Percentiles rank a stretch among this genome's conserved stretches.
Conservation (phyloP, 352 stramenopile genomes). For the Globisporangium megalacanthum region DNA sequence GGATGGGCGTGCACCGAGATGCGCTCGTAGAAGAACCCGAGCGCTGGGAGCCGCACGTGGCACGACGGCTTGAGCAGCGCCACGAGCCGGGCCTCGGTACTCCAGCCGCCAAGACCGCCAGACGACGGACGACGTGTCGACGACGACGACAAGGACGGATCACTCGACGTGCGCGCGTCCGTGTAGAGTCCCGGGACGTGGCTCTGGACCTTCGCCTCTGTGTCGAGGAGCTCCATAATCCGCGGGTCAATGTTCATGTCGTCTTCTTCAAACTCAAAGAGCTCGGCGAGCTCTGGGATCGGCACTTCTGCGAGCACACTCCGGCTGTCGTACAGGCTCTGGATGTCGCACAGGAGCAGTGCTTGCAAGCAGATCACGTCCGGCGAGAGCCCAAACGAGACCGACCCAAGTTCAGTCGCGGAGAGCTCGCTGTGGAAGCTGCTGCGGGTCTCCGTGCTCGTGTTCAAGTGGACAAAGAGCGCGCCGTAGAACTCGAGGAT, state of each 20-base stretch:
- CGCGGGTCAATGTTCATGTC: slow-evolving; percentile 48
- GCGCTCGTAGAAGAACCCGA: slow-evolving; percentile 57
- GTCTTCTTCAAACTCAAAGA: slow-evolving; percentile 79
- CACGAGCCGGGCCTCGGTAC: slow-evolving; percentile 29
- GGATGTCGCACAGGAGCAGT: slow-evolving; percentile 72
- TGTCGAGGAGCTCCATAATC: slow-evolving; percentile 33
- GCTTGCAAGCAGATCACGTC: slow-evolving; percentile 60
- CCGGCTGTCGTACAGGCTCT: slow-evolving; percentile 72
- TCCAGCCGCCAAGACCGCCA: slow-evolving; percentile 39
- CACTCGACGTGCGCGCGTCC: not conserved
- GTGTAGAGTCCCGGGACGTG: slow-evolving; percentile 12
- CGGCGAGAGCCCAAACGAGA: slow-evolving; percentile 38
- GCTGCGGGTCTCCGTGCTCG: slow-evolving; percentile 38
- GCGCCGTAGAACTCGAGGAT: slow-evolving; percentile 72
- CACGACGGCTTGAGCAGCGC: slow-evolving; percentile 50
- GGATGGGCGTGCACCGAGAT: slow-evolving; percentile 37
- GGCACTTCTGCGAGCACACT: slow-evolving; percentile 60
- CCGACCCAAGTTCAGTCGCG: slow-evolving; percentile 7
- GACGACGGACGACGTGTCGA: not conserved
- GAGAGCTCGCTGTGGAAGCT: slow-evolving; percentile 22
- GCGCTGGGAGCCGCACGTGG: slow-evolving; percentile 28
- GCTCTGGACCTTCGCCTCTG: slow-evolving; percentile 17
- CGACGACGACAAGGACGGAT: too few species aligned
- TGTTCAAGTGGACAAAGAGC: slow-evolving; percentile 58
- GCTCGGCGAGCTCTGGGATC: slow-evolving; percentile 59